A percentile compares a stretch with the other conserved stretches of the same genome.
phyloP scores from a whole-genome alignment of 192 early-diverging fungal genomes.

The Backusella liffmaniae region DNA sequence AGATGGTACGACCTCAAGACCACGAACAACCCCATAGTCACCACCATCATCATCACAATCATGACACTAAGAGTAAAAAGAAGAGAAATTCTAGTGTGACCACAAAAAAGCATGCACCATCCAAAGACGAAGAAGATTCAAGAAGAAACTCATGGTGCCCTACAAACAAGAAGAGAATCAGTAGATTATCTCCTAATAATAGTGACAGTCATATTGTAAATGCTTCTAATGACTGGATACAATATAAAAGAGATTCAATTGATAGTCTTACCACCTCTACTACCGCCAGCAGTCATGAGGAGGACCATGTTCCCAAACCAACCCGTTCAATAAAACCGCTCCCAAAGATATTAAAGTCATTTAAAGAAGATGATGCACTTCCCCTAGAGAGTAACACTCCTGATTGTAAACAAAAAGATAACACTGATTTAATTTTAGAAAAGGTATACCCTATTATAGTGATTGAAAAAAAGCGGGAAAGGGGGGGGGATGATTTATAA shows the following conservation, averaged over 20 bases:
- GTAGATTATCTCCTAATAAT: not conserved
- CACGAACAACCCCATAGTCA: not conserved
- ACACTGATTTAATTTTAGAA: not conserved
- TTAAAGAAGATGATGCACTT: not conserved
- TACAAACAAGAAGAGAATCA: not conserved
- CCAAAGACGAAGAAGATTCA: not conserved
- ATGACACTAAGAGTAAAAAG: not conserved
- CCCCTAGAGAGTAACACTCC: not conserved
- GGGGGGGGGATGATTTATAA: not conserved
- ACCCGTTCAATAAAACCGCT: not conserved
- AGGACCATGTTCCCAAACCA: not conserved
- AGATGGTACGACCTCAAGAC: not conserved
- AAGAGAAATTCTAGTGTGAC: not conserved
- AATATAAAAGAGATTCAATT: not conserved
- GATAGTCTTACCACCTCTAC: conserved; percentile 5
- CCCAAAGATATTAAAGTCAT: not conserved
- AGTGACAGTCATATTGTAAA: not conserved
- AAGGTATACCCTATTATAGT: not conserved
- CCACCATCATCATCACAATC: not conserved
- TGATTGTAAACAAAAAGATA: not conserved
- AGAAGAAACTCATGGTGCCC: conserved; percentile 1
- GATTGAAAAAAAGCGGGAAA: not conserved
- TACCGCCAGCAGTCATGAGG: conserved; percentile 5
- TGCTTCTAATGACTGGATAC: not conserved
- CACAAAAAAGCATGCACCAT: not conserved